phyloP scores from a whole-genome alignment of 1,284 basidiomycete genomes.

The Apiotrichum brassicae region DNA sequence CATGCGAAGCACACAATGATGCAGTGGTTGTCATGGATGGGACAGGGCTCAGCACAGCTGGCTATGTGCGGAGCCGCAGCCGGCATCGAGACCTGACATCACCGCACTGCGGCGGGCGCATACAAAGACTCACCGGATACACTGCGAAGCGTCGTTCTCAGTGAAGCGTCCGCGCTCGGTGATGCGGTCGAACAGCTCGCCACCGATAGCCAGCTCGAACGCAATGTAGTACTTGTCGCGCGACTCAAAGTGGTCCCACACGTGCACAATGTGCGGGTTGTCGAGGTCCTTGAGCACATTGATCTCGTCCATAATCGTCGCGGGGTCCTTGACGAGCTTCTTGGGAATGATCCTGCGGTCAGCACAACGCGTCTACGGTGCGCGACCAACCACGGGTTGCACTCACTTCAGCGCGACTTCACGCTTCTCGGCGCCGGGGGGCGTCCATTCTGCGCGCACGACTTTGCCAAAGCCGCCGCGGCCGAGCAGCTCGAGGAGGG shows the following conservation, averaged over 20 bases:
- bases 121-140: constrained; percentile 61
- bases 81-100: too few species aligned
- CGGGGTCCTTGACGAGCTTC: constrained; percentile 85
- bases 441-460: constrained; percentile 56
- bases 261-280: constrained; percentile 77
- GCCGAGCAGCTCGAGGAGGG: constrained; percentile 53
- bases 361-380: not conserved
- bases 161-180: constrained; percentile 78
- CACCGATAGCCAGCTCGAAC: constrained; percentile 84
- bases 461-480: constrained; percentile 82
- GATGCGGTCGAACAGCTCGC: constrained; percentile 83
- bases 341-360: constrained; percentile 70
- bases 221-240: constrained; percentile 82
- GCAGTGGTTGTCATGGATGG: too few species aligned
- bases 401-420: constrained; percentile 64
- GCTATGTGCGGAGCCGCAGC: too few species aligned
- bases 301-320: constrained; percentile 83
- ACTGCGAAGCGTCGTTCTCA: constrained; percentile 72
- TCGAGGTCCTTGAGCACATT: constrained; percentile 76
- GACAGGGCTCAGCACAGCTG: too few species aligned
- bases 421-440: constrained; percentile 49
- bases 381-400: not conserved
- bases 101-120: too few species aligned
- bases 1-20: too few species aligned
- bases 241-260: constrained; percentile 64